Conservation (phyloP, 345 rosid genomes). For the Salix suchowensis region DNA sequence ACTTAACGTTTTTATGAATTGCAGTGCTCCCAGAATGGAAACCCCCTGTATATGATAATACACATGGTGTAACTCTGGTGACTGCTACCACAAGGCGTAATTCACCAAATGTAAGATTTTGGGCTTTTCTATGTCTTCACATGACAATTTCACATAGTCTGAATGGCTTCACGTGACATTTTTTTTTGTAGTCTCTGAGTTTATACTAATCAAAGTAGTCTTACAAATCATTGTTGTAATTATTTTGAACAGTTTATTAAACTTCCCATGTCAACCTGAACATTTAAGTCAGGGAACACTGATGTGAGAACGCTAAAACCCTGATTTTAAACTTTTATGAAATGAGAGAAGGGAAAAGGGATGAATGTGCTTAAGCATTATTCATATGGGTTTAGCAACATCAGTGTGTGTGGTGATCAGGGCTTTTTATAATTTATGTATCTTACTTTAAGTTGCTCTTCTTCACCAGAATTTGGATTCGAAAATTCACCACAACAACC, state of each 20-base stretch:
- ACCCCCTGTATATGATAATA: conserved; percentile 91
- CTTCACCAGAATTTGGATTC: conserved; percentile 77
- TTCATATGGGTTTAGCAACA: no score
- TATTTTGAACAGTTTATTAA: background rate
- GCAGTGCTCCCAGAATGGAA: conserved; percentile 95
- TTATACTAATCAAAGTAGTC: background rate
- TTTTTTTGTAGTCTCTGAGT: no score
- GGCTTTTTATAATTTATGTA: background rate
- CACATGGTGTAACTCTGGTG: conserved; percentile 65
- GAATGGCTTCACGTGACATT: background rate
- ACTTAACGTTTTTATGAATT: conserved; percentile 15
- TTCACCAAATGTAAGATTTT: conserved; percentile 67
- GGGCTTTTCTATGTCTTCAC: background rate
- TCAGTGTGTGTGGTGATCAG: background rate
- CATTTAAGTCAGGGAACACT: no score
- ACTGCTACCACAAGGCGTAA: conserved; percentile 95
- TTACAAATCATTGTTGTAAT: background rate
- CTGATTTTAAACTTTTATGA: no score
- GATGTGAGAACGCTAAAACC: no score
- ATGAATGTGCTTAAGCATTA: no score
- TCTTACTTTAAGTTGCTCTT: conserved; percentile 2
- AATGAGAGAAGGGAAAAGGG: no score
- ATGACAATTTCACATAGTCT: background rate
- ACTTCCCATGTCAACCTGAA: no score
- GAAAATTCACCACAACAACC: conserved; percentile 92